Evolutionary conservation across 345 rosid species (phyloP).

Genomic region (Gossypium rotundifolium): DNA sequence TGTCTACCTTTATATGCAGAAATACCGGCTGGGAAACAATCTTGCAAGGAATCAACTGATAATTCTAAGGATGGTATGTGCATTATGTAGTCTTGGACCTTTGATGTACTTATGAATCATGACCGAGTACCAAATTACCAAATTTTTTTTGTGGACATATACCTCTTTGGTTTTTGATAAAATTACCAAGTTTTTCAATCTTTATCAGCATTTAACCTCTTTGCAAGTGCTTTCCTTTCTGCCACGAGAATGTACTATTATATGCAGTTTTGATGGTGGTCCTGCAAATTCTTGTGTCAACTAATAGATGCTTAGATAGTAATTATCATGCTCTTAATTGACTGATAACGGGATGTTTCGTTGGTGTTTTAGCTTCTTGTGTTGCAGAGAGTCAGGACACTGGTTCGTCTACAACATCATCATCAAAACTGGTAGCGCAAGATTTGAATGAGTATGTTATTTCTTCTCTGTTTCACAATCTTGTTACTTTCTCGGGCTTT

Average conservation of each 20-base stretch:
- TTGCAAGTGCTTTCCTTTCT: neutral
- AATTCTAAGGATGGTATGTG: constrained; percentile 79
- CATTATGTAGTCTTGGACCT: neutral
- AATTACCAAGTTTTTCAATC: neutral
- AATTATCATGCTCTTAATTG: neutral
- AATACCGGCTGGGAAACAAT: constrained; percentile 77
- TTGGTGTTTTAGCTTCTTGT: constrained; percentile 49
- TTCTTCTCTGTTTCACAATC: constrained; percentile 1
- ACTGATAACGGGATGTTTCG: constrained; percentile 10
- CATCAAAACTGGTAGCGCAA: constrained; percentile 54
- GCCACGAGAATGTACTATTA: neutral
- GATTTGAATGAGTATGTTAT: constrained; percentile 73
- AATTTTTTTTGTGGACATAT: neutral
- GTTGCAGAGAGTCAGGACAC: constrained; percentile 84
- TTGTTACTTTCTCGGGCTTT: neutral
- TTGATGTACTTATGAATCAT: constrained; percentile 3
- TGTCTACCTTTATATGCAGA: constrained; percentile 38
- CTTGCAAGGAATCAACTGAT: constrained; percentile 70
- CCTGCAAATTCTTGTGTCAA: neutral
- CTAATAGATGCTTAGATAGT: neutral
- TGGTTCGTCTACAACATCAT: constrained; percentile 64
- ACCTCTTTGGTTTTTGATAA: neutral
- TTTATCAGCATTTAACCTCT: neutral
- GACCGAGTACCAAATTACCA: neutral
- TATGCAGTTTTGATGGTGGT: neutral